phyloP scores from a whole-genome alignment of 257 asterid species.

The Solanum habrochaites region DNA sequence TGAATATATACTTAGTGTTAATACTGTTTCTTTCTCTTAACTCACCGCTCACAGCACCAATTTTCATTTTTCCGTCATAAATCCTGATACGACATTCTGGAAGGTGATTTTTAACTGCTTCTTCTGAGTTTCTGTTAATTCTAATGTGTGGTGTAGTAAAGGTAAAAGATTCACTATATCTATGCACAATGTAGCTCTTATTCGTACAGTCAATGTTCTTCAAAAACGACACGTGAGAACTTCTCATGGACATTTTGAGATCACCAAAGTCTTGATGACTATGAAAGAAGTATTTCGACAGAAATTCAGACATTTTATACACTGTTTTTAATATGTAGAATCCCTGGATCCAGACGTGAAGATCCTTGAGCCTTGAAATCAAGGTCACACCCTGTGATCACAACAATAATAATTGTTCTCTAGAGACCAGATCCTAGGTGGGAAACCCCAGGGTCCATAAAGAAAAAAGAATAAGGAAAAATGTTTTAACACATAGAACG shows the following conservation, averaged over 20 bases:
- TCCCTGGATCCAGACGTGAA: constrained; percentile 74
- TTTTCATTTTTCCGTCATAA: not conserved
- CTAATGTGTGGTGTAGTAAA: not conserved
- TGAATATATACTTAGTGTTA: not conserved
- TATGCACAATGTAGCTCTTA: not conserved
- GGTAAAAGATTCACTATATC: not conserved
- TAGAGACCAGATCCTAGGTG: too few species aligned
- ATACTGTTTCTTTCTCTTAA: not conserved
- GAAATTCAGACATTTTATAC: not conserved
- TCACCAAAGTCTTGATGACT: not conserved
- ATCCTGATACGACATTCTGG: not conserved
- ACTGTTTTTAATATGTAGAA: constrained; percentile 18
- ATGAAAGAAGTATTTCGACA: not conserved
- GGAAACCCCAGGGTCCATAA: constrained; percentile 46
- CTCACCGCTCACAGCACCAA: not conserved
- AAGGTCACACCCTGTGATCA: constrained; percentile 45
- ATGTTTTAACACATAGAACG: too few species aligned
- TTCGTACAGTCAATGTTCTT: not conserved
- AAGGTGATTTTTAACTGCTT: not conserved
- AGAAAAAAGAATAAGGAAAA: too few species aligned
- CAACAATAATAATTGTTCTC: too few species aligned
- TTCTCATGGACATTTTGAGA: not conserved
- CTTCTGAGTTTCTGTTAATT: not conserved
- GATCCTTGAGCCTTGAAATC: constrained; percentile 61
- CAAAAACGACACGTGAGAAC: not conserved